Evolutionary conservation across 805 yeast species (phyloP).

Genomic region (Yarrowia bubula): DNA sequence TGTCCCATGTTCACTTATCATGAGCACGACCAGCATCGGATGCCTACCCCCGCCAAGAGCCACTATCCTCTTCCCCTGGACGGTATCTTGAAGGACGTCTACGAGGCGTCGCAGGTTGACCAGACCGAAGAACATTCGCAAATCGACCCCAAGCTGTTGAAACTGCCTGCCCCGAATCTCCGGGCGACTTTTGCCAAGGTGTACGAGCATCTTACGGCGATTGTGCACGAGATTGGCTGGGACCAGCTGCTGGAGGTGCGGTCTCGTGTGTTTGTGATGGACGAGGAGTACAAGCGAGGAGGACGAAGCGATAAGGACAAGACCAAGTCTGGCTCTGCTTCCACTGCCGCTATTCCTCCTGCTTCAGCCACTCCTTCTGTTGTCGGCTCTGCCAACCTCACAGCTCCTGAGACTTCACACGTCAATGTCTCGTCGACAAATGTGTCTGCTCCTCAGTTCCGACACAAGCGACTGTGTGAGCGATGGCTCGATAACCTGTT

Average conservation of each 20-base stretch:
- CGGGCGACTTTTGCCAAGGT: conserved; percentile 57
- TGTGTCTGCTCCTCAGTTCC: conserved; percentile 31
- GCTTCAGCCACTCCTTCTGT: neutral
- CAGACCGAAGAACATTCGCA: conserved; percentile 36
- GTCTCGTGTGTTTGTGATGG: conserved; percentile 77
- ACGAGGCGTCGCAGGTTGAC: conserved; percentile 40
- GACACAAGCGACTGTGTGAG: conserved; percentile 62
- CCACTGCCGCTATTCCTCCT: conserved; percentile 14
- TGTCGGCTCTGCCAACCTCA: neutral
- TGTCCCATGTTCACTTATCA: conserved; percentile 63
- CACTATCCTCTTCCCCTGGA: conserved; percentile 54
- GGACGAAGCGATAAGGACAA: conserved; percentile 29
- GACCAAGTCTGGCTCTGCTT: conserved; percentile 1
- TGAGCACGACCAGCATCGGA: conserved; percentile 47
- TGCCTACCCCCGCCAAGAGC: conserved; percentile 47
- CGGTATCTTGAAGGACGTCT: conserved; percentile 51
- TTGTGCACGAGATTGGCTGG: conserved; percentile 79
- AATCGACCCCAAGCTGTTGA: conserved; percentile 49
- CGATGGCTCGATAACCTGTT: conserved; percentile 77
- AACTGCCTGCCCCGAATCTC: conserved; percentile 52
- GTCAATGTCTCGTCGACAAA: conserved; percentile 2
- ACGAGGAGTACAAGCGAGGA: conserved; percentile 55
- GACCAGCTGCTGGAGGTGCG: conserved; percentile 64
- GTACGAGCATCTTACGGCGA: conserved; percentile 66
- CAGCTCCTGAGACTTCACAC: conserved; percentile 8